Percentiles rank a stretch among this genome's conserved stretches.
Conservation (phyloP, 257 asterid species). For the Nicotiana noctiflora region DNA sequence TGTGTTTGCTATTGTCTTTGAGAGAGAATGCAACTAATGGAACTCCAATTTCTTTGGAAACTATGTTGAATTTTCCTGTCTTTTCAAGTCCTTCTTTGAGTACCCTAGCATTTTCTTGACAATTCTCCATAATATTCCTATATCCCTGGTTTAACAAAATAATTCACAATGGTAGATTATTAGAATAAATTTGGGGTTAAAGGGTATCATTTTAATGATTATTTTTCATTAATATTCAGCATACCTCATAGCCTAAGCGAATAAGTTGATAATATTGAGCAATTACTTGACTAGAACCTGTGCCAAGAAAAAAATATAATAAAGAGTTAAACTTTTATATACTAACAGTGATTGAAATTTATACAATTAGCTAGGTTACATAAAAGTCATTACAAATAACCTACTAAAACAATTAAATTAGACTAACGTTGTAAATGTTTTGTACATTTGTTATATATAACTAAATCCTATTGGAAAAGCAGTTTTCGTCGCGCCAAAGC, state of each 20-base stretch:
- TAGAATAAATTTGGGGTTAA: neutral
- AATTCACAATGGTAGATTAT: neutral
- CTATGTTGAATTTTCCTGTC: constrained; percentile 14
- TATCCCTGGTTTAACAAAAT: constrained; percentile 7
- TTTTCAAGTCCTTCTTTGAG: constrained; percentile 15
- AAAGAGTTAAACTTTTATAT: neutral
- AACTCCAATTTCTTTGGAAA: constrained; percentile 16
- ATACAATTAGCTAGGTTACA: too few relatives aligned
- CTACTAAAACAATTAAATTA: too few relatives aligned
- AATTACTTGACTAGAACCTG: constrained; percentile 25
- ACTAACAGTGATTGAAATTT: too few relatives aligned
- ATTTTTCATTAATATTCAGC: neutral
- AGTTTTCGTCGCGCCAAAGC: too few relatives aligned
- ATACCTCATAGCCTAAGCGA: constrained; percentile 23
- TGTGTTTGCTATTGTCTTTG: constrained; percentile 13
- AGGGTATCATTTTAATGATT: neutral
- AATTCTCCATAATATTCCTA: constrained; percentile 19
- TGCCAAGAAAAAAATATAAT: neutral
- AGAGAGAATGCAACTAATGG: constrained; percentile 22
- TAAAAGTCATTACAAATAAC: too few relatives aligned
- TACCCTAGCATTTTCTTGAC: constrained; percentile 13
- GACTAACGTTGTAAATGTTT: too few relatives aligned
- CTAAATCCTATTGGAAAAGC: too few relatives aligned
- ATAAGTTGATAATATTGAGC: constrained; percentile 26
- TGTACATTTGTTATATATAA: too few relatives aligned